Percentiles rank a stretch among this genome's conserved stretches.
These are phyloP conservation scores for Clavaria fumosa DNA, from an alignment of 768 basidiomycete genomes.

Conservation along the genomic window DNA sequence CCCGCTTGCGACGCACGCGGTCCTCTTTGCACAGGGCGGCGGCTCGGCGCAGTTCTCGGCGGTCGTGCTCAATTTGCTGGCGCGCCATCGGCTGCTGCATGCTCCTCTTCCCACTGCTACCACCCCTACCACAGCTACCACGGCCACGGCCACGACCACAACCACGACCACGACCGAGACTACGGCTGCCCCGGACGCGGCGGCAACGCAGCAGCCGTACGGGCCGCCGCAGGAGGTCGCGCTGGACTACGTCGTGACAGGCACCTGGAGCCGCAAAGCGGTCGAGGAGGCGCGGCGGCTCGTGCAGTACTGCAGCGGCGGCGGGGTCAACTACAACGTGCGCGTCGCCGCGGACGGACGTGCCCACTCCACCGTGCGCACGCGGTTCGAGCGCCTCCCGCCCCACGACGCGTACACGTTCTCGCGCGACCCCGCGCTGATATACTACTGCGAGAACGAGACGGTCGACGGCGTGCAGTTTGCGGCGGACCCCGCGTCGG, in stretches of 20 bases:
- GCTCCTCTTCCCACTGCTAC: no score
- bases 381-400: constrained; percentile 71
- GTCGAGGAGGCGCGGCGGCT: constrained; percentile 69
- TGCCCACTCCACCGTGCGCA: constrained; percentile 41
- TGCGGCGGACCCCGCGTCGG: constrained; percentile 34
- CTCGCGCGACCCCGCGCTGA: constrained; percentile 67
- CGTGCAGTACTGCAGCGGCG: no score
- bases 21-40: constrained; percentile 92
- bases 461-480: constrained; percentile 94
- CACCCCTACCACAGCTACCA: no score
- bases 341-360: constrained; percentile 64
- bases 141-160: no score
- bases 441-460: constrained; percentile 99
- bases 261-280: constrained; percentile 85
- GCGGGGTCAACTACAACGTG: constrained; percentile 37
- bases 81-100: constrained; percentile 66
- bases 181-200: no score
- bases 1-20: constrained; percentile 65
- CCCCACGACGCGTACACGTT: constrained; percentile 57
- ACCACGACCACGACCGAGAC: no score
- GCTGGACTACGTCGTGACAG: constrained; percentile 86
- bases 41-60: constrained; percentile 87
- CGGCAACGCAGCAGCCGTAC: no score
- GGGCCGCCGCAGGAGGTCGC: constrained; percentile 35
- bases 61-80: constrained; percentile 81